phyloP scores from a whole-genome alignment of 495 filamentous ascomycete species.

The Podospora fimiseda region DNA sequence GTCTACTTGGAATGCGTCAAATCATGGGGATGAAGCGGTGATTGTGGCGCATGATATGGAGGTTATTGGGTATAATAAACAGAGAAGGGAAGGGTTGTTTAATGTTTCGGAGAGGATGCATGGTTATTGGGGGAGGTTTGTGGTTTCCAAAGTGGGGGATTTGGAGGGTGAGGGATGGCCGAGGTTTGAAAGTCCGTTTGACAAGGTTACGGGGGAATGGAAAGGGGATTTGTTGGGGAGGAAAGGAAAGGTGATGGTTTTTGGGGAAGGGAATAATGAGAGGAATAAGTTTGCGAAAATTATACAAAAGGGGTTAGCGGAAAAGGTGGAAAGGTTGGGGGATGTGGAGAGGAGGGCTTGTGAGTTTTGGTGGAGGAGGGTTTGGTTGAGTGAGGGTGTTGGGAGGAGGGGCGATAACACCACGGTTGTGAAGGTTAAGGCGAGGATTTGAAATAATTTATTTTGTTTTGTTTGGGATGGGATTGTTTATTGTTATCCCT shows the following conservation, averaged over 20 bases:
- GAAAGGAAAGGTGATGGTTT: conserved; percentile 39
- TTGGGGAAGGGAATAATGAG: conserved; percentile 60
- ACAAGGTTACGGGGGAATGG: conserved; percentile 10
- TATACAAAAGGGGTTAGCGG: conserved; percentile 34
- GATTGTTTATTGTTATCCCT: no score
- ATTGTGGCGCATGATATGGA: conserved; percentile 50
- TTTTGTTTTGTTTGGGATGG: no score
- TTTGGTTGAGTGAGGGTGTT: conserved; percentile 38
- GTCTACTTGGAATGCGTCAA: conserved; percentile 43
- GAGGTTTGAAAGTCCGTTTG: conserved; percentile 23
- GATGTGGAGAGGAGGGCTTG: conserved; percentile 45
- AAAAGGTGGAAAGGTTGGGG: conserved; percentile 34
- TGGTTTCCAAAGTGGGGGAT: conserved; percentile 36
- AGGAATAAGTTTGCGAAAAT: conserved; percentile 21
- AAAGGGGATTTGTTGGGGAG: conserved; percentile 6
- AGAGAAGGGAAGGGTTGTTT: conserved; percentile 35
- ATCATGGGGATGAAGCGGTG: conserved; percentile 54
- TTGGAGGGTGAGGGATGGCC: conserved; percentile 39
- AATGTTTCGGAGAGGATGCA: conserved; percentile 48
- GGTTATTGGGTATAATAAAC: conserved; percentile 20
- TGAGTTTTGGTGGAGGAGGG: conserved; percentile 50
- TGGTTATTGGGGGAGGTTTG: conserved; percentile 53
- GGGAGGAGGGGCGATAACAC: conserved; percentile 23
- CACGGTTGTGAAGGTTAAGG: neutral
- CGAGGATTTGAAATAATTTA: conserved; percentile 5